phyloP scores from a whole-genome alignment of 306 rosid genomes.

The Acacia melanoxylon region DNA sequence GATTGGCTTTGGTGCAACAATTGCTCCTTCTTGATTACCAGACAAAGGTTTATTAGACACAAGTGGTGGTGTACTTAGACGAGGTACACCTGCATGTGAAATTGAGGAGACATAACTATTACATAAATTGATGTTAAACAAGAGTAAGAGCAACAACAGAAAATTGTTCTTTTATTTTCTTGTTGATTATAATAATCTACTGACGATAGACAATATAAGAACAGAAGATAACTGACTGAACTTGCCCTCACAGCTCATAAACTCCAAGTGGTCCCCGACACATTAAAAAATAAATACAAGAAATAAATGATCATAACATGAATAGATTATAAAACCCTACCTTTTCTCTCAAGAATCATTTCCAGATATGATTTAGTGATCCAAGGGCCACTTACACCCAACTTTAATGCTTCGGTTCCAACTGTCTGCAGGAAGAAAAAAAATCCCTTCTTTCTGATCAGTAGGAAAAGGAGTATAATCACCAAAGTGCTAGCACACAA shows the following conservation, averaged over 20 bases:
- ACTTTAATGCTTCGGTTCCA: slow-evolving; percentile 84
- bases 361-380: slow-evolving; percentile 95
- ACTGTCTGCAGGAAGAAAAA: slow-evolving; percentile 64
- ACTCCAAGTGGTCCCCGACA: slow-evolving; percentile 22
- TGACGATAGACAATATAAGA: slow-evolving; percentile 16
- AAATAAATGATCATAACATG: slow-evolving; percentile 17
- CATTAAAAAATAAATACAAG: slow-evolving; percentile 6
- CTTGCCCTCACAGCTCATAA: slow-evolving; percentile 11
- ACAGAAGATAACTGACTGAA: slow-evolving; percentile 14
- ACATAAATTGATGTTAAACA: slow-evolving; percentile 24
- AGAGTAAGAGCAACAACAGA: slow-evolving; percentile 10
- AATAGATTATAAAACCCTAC: slow-evolving; percentile 33
- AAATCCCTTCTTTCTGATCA: slow-evolving; percentile 19
- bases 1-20: slow-evolving; percentile 90
- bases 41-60: slow-evolving; percentile 56
- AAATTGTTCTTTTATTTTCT: slow-evolving; percentile 10
- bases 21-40: slow-evolving; percentile 62
- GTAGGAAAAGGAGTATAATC: slow-evolving; percentile 16
- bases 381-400: slow-evolving; percentile 85
- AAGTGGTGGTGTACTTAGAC: slow-evolving; percentile 96
- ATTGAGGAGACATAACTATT: slow-evolving; percentile 21
- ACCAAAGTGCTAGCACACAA: slow-evolving; percentile 13
- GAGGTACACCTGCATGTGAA: slow-evolving; percentile 88
- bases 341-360: slow-evolving; percentile 95
- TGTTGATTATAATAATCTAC: slow-evolving; percentile 26